Conservation (phyloP, 768 basidiomycete genomes). For the Serendipita vermifera region DNA sequence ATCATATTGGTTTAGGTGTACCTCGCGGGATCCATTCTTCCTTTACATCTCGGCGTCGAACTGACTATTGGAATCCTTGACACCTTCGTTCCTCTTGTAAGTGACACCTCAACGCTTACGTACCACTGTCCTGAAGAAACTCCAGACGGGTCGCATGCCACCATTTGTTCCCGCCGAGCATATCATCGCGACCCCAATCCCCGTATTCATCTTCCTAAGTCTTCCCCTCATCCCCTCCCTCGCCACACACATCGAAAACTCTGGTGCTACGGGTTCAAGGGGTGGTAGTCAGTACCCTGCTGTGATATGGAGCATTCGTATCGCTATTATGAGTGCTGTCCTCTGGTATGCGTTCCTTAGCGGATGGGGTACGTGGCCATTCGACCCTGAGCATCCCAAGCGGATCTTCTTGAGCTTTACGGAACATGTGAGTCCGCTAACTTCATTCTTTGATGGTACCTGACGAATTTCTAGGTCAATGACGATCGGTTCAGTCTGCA, state of each 20-base stretch:
- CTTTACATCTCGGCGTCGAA: slow-evolving; percentile 43
- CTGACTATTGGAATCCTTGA: slow-evolving; percentile 52
- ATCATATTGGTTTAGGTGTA: not conserved
- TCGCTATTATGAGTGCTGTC: not conserved
- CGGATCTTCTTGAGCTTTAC: slow-evolving; percentile 69
- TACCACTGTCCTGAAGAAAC: slow-evolving; percentile 1
- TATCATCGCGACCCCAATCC: slow-evolving; percentile 70
- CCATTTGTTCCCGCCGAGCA: slow-evolving; percentile 68
- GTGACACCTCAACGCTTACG: slow-evolving; percentile 14
- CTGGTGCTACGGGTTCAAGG: slow-evolving; percentile 13
- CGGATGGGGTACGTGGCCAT: slow-evolving; percentile 30
- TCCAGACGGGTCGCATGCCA: slow-evolving; percentile 70
- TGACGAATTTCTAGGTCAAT: slow-evolving; percentile 4
- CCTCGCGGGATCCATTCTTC: slow-evolving; percentile 1
- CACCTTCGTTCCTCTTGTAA: slow-evolving; percentile 80
- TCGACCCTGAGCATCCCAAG: slow-evolving; percentile 79
- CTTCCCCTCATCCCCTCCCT: slow-evolving; percentile 57
- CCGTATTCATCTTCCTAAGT: slow-evolving; percentile 41
- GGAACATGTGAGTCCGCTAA: slow-evolving; percentile 56
- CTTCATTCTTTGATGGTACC: not conserved
- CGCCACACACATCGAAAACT: slow-evolving; percentile 49
- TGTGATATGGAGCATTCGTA: not conserved
- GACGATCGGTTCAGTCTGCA: slow-evolving; percentile 56
- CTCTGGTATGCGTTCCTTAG: slow-evolving; percentile 3
- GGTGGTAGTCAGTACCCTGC: slow-evolving; percentile 15